These are phyloP conservation scores for Plasmodium ovale DNA, from an alignment of 169 alveolate species.

Conservation along the genomic window DNA sequence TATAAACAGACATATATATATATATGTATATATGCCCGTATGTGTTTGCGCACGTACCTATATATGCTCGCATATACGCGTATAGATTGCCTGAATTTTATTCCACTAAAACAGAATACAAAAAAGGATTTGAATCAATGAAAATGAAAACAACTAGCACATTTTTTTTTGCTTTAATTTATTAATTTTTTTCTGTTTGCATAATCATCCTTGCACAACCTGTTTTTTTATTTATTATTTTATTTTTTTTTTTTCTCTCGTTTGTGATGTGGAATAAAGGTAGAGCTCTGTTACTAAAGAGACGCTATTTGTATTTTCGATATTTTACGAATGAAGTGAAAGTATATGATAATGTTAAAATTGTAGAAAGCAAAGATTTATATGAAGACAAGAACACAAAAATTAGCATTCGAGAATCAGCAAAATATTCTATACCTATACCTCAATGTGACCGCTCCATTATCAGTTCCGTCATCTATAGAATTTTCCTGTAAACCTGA, in stretches of 20 bases:
- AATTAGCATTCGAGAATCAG: constrained; percentile 62
- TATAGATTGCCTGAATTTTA: too few species aligned
- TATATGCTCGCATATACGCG: background rate
- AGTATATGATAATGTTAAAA: constrained; percentile 65
- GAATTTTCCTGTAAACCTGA: constrained; percentile 38
- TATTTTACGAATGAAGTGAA: constrained; percentile 44
- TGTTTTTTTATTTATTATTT: constrained; percentile 10
- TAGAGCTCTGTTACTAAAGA: constrained; percentile 32
- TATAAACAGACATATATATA: background rate
- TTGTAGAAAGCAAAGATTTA: constrained; percentile 60
- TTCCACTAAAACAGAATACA: constrained; percentile 9
- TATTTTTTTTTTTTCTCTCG: constrained; percentile 21
- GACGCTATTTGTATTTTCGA: constrained; percentile 57
- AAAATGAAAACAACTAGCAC: constrained; percentile 10
- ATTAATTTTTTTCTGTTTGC: background rate
- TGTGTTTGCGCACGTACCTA: too few species aligned
- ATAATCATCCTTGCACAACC: too few species aligned
- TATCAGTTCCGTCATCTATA: constrained; percentile 56
- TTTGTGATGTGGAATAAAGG: constrained; percentile 68
- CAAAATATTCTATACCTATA: constrained; percentile 69
- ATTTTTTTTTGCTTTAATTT: background rate
- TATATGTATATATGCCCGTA: too few species aligned
- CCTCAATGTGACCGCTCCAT: constrained; percentile 73
- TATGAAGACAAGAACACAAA: constrained; percentile 72
- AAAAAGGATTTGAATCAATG: constrained; percentile 1